A percentile compares a stretch with the other conserved stretches of the same genome.
phyloP scores from a whole-genome alignment of 2,329 filamentous ascomycete genomes.

The Thelonectria discophora region DNA sequence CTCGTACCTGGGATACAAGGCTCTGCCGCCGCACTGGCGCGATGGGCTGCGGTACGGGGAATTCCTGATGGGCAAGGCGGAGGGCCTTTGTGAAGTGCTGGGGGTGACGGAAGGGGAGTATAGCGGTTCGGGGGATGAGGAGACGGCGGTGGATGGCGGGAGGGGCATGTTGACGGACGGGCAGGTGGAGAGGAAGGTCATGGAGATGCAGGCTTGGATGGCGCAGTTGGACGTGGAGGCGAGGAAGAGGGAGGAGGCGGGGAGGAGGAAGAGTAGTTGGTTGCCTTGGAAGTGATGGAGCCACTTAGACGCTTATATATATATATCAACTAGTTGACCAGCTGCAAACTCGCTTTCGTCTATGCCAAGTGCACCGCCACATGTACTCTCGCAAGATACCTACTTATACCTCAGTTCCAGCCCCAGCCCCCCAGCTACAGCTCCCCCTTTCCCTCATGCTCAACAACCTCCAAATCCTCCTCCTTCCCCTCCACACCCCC shows the following conservation, averaged over 20 bases:
- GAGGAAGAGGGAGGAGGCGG: slow-evolving; percentile 36
- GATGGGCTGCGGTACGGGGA: slow-evolving; percentile 55
- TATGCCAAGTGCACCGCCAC: too few relatives aligned
- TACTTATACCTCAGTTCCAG: too few relatives aligned
- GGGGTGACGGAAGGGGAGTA: slow-evolving; percentile 49
- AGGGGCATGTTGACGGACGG: slow-evolving; percentile 49
- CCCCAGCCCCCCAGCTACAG: too few relatives aligned
- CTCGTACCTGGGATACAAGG: slow-evolving; percentile 56
- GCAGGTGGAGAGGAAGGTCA: slow-evolving; percentile 49
- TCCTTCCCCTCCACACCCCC: slow-evolving; percentile 39
- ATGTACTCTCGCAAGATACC: too few relatives aligned
- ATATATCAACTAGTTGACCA: too few relatives aligned
- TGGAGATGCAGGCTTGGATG: slow-evolving; percentile 47
- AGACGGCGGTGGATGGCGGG: slow-evolving; percentile 54
- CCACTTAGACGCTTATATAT: neutral
- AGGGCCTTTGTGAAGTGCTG: slow-evolving; percentile 50
- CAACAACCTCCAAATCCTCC: slow-evolving; percentile 26
- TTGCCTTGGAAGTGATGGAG: slow-evolving; percentile 32
- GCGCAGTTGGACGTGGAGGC: slow-evolving; percentile 41
- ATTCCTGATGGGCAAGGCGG: slow-evolving; percentile 57
- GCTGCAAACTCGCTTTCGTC: too few relatives aligned
- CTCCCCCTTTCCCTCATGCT: slow-evolving; percentile 37
- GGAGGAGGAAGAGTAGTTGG: slow-evolving; percentile 36
- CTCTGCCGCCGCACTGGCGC: slow-evolving; percentile 59
- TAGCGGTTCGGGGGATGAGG: slow-evolving; percentile 48